Base-by-base conservation (phyloP, 305 asterid genomes). In the Fraxinus baroniana region DNA sequence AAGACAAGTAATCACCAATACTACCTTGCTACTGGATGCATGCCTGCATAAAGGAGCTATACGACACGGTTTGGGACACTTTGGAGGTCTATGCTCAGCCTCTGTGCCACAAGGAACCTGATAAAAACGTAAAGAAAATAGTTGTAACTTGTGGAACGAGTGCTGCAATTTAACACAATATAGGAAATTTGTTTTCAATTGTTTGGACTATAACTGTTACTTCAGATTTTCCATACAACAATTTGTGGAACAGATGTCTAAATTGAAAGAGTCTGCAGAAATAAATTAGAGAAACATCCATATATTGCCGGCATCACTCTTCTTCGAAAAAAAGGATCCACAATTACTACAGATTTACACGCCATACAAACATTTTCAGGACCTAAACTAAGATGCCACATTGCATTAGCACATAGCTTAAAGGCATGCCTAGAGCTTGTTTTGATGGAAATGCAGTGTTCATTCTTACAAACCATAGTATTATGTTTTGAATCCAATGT, bases 81-180 rank as follows among this genome's bases (percentile, higher is more conserved):
- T 94, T 74, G 97, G 99, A 79, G 99, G 99, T 80, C 89, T 91
- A 81, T 94, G 99, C 79, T 88, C 92, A 64, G 86, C 87, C 86
- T 95, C 99, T 55, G 95, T 91, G 85, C 99, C 99, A 87, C 99
- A 95, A 80, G 98, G 99, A 89, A 95, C 98, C 99, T 95, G 90
- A 83, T 82, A 83, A 81, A 81, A 85, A 68, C 77, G 77, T 57
- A 84, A 79, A 76, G 7, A 76, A 80, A 71, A 76, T 64, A 80
- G 83, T 18, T 35, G 77, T 78, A 73, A 68, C 35, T 28, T 68
- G 36, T 68, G 39, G 74, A 68, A 26, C 1, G 39, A 28, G 36
- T 26, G n/a, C 7, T 66, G 70, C 15, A 60, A 60, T 60, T 26
- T 60, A 20, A 60, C 70, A 20, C 35, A 24, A 22, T 0, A 66